phyloP scores from a whole-genome alignment of 2,329 filamentous ascomycete genomes.

The Talaromyces atroroseus region DNA sequence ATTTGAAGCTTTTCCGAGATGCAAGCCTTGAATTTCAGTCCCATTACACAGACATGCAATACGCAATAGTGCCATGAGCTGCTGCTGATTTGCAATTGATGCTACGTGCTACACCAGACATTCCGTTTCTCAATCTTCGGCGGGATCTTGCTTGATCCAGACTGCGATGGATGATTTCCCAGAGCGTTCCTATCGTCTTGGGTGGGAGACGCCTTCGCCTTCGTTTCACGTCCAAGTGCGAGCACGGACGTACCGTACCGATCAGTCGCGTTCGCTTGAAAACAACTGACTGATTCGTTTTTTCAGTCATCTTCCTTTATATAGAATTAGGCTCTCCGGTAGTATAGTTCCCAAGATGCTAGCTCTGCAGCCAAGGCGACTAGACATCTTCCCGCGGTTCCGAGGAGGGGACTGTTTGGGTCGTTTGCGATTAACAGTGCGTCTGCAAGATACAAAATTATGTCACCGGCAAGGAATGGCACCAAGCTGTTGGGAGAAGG shows the following conservation, averaged over 20 bases:
- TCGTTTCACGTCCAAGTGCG: neutral
- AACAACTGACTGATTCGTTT: neutral
- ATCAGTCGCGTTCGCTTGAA: neutral
- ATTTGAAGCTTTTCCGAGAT: neutral
- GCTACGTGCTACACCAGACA: constrained; percentile 3
- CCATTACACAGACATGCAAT: constrained; percentile 7
- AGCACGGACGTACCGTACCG: neutral
- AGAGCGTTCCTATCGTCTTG: neutral
- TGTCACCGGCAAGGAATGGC: constrained; percentile 10
- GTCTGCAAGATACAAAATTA: constrained; percentile 8
- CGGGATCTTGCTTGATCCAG: constrained; percentile 7
- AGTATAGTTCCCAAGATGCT: neutral
- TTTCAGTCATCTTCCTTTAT: neutral
- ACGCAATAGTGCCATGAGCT: constrained; percentile 2
- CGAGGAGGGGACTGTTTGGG: neutral
- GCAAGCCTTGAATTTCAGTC: neutral
- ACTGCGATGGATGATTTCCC: neutral
- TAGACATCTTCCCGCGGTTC: constrained; percentile 3
- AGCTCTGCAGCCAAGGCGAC: neutral
- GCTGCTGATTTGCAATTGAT: neutral
- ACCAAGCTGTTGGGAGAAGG: constrained; percentile 8
- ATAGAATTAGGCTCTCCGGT: neutral
- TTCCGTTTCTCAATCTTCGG: constrained; percentile 5
- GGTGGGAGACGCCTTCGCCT: neutral
- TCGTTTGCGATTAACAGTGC: constrained; percentile 2